Conservation (phyloP, 1,139 yeast genomes). For the Meyerozyma athensensis region DNA sequence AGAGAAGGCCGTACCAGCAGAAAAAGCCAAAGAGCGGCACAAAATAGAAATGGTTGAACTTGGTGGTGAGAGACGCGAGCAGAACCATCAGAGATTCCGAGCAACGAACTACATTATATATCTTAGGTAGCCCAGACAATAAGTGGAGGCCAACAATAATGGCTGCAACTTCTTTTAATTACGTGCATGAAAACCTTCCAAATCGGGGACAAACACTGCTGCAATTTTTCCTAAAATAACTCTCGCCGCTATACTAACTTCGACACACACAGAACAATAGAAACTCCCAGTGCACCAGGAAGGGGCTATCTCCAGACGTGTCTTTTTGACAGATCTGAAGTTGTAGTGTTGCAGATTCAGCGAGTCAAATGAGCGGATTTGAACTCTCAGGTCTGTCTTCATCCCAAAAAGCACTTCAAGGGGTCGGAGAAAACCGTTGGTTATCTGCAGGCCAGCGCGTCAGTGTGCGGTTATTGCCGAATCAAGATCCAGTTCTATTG, state of each 20-base stretch:
- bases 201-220: not conserved
- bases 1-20: slow-evolving; percentile 24
- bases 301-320: too few species aligned
- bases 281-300: not conserved
- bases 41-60: slow-evolving; percentile 24
- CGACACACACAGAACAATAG: not conserved
- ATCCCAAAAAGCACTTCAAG: too few species aligned
- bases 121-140: not conserved
- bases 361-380: too few species aligned
- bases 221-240: not conserved
- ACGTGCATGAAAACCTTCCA: not conserved
- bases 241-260: not conserved
- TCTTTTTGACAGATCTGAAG: too few species aligned
- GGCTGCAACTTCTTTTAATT: not conserved
- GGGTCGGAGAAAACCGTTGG: too few species aligned
- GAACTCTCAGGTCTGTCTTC: too few species aligned
- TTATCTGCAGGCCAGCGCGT: not conserved
- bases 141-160: not conserved
- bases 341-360: too few species aligned
- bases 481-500: not conserved
- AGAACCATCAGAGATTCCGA: not conserved
- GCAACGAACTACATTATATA: not conserved
- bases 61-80: slow-evolving; percentile 16
- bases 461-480: not conserved
- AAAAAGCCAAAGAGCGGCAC: slow-evolving; percentile 25